Conservation (phyloP, 2,329 filamentous ascomycete species). For the Botrytis pseudocinerea region DNA sequence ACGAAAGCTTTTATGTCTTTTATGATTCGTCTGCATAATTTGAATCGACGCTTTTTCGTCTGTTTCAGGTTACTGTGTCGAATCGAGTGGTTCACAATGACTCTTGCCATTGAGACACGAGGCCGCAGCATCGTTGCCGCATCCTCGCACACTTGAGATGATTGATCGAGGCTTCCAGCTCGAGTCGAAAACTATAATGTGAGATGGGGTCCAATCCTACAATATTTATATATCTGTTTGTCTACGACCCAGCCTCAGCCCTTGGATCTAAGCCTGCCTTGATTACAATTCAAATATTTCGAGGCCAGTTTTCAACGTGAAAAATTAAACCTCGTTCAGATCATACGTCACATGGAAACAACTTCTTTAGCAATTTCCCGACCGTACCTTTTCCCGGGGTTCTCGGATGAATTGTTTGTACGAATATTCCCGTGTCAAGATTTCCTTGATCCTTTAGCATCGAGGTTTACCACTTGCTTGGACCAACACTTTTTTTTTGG, state of each 20-base stretch:
- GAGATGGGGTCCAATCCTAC: slow-evolving; percentile 24
- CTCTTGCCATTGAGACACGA: slow-evolving; percentile 9
- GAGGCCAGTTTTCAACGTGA: neutral
- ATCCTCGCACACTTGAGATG: neutral
- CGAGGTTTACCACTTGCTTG: neutral
- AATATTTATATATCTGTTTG: slow-evolving; percentile 21
- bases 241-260: slow-evolving; percentile 4
- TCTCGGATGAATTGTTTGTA: slow-evolving; percentile 13
- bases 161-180: slow-evolving; percentile 17
- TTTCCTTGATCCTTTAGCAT: neutral
- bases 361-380: neutral
- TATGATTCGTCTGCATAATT: slow-evolving; percentile 18
- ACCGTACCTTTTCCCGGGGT: neutral
- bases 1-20: slow-evolving; percentile 10
- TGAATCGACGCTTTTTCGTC: slow-evolving; percentile 5
- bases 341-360: neutral
- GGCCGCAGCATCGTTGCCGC: slow-evolving; percentile 22
- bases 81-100: slow-evolving; percentile 19
- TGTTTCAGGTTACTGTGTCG: slow-evolving; percentile 11
- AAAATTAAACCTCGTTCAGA: neutral
- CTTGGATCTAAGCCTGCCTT: slow-evolving; percentile 12
- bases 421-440: neutral
- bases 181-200: slow-evolving; percentile 6
- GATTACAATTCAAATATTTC: neutral
- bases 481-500: neutral